Percentiles rank a stretch among this genome's conserved stretches.
Evolutionary conservation across 2,329 filamentous ascomycete genomes (phyloP).

Genomic region (Claviceps sp.): DNA sequence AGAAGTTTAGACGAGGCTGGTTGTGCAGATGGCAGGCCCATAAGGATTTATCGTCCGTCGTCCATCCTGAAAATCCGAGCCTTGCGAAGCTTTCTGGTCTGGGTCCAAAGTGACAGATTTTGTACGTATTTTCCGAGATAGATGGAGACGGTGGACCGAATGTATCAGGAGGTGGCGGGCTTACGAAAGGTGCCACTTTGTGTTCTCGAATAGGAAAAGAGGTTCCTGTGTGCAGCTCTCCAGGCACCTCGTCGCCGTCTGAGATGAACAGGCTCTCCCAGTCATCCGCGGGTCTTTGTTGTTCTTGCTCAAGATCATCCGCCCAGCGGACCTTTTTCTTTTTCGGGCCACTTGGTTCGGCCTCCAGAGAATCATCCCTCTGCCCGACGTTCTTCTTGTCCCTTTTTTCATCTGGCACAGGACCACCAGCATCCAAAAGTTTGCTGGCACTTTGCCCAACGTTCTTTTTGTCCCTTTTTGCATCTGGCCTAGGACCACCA

Average conservation of each 20-base stretch:
- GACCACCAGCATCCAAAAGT: background rate
- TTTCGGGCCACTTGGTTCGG: background rate
- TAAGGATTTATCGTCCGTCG: slow-evolving; percentile 5
- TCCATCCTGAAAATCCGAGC: slow-evolving; percentile 9
- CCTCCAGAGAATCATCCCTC: background rate
- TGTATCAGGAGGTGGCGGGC: background rate
- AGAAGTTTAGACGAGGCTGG: slow-evolving; percentile 17
- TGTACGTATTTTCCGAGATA: background rate
- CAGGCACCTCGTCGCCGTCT: background rate
- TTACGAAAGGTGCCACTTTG: background rate
- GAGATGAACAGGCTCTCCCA: slow-evolving; percentile 4
- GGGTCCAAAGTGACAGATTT: slow-evolving; percentile 8
- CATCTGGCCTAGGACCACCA: background rate
- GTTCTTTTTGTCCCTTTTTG: background rate
- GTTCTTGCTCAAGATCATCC: background rate
- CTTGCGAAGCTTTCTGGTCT: background rate
- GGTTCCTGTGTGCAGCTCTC: background rate
- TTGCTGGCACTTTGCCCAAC: too few species aligned
- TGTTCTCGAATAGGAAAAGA: background rate
- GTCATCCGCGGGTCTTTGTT: background rate
- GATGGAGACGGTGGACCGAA: background rate
- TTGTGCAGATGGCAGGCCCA: slow-evolving; percentile 17
- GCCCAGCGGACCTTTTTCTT: slow-evolving; percentile 5
- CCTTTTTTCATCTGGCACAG: background rate
- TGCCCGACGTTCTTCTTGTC: background rate